Base-by-base conservation (phyloP, 2,329 filamentous ascomycete genomes). In the Claviceps africana region DNA sequence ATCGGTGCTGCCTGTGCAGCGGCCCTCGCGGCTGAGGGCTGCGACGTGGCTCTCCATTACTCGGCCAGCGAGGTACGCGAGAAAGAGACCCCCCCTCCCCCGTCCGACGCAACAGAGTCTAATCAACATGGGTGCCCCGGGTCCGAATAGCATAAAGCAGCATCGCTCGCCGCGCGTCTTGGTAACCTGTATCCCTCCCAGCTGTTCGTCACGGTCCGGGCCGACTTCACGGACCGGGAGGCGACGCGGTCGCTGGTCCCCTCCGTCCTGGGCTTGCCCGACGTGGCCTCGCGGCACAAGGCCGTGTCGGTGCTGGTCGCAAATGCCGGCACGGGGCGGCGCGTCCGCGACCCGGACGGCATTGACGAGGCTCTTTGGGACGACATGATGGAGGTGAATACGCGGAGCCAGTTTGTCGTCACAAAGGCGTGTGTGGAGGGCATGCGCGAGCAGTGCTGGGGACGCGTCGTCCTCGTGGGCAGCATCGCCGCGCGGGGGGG, bases 301-400 rank as follows among this genome's bases (percentile, higher is more conserved):
- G 43, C 43, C 9, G 21, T 54, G 33, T 52, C 53, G 4, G 47
- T 54, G 6, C 21, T 54, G 43, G 47, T 54, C 2, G 53, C 53
- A 21, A 54, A 54, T 33, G 53, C 53, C 48, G 53, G 53, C 3
- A 35, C 52, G 11, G 53, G 53, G 13, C 50, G 47, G 15, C 53
- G 53, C n/a, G 52, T 50, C 13, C 51, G 53, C 50, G 53, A 54
- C 9, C 22, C 51, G 9, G 28, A 39, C 13, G 47, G 31, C 28
- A 54, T 54, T n/a, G 46, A 40, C 2, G 53, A 54, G 28, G 25
- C 37, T 1, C 47, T 50, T 15, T 54, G 53, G 53, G 53, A 54
- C 43, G 53, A 54, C 15, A 54, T 54, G 47, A 50, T 54, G 47
- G 53, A 54, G 35, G 42, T 54, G 17, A 54, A 54, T 9, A 48